These are phyloP conservation scores for Rauvolfia tetraphylla DNA, from an alignment of 257 asterid genomes.

Conservation along the genomic window DNA sequence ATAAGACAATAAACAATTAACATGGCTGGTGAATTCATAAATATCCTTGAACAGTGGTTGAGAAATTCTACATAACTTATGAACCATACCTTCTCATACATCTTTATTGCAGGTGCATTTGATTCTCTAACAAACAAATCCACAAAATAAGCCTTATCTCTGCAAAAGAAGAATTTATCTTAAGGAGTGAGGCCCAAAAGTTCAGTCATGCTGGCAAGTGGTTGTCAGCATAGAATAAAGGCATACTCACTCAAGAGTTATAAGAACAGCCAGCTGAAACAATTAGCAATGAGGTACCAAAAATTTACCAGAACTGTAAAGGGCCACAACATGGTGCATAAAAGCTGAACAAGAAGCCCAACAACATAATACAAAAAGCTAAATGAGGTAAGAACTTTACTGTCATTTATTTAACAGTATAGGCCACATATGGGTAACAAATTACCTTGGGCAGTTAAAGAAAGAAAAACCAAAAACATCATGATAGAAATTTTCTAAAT, in stretches of 20 bases:
- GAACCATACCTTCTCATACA: conserved; percentile 86
- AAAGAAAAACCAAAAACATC: neutral
- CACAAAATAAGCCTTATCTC: conserved; percentile 92
- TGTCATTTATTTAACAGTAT: neutral
- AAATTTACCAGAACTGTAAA: neutral
- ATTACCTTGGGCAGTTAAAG: neutral
- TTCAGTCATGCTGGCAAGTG: neutral
- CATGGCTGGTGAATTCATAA: neutral
- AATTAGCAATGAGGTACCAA: neutral
- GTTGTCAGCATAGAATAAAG: neutral
- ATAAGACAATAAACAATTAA: neutral
- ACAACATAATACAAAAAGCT: neutral
- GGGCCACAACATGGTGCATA: neutral
- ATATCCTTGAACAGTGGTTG: neutral
- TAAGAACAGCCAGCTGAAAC: neutral
- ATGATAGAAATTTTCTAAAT: neutral
- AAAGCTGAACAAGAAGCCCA: neutral
- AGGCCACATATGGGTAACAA: neutral
- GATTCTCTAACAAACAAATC: conserved; percentile 98
- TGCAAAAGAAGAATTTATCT: conserved; percentile 17
- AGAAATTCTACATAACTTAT: neutral
- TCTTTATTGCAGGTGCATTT: conserved; percentile 94
- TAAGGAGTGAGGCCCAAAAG: neutral
- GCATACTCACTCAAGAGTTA: no score
- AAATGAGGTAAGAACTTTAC: neutral